Base-by-base conservation (phyloP, 2,329 filamentous ascomycete genomes). In the Daldinia sp. region DNA sequence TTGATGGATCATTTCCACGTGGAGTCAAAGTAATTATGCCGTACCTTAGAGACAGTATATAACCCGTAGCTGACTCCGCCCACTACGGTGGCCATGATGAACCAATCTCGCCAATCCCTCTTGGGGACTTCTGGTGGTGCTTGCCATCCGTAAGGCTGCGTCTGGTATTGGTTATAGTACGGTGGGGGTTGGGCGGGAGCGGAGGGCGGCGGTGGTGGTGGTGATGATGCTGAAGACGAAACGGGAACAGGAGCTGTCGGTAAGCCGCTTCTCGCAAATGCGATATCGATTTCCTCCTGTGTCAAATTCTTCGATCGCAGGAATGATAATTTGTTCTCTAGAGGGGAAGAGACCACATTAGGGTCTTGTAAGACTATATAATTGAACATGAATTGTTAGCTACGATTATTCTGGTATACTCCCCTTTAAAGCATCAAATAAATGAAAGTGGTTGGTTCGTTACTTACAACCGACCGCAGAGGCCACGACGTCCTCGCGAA, bases 81-180 rank as follows among this genome's bases (percentile, higher is more conserved):
- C 70, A 97, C 91, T 12, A 98, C 93, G 0, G 96, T 99, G 6
- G 96, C 96, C 93, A 98, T 97, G 81, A 99, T 98, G 82, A 99
- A 99, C 92, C 94, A 98, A 79, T 99, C 96, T 69, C 97, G 88
- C 96, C 96, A 99, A 82, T 99, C 96, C 77, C 96, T 87, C 78
- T 89, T 90, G 2, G 94, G 94, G 2, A 89, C 82, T 62, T 87
- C 84, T 1, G 86, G 84, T 6, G 85, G 80, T 30, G 81, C 84
- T 75, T 88, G 88, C 88, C 88, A 90, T 73, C 85, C 82, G 65
- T 85, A 84, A 1, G 81, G 81, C 67, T 85, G 85, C 56, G 84
- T 79, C 60, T 82, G 81, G 62, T 86, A 86, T 60, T 79, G 79
- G 48, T 81, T 81, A 74, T 85, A 84, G 71, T 83, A 83, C 54